Evolutionary conservation across 2,329 filamentous ascomycete genomes (phyloP).

Genomic region (Rasamsonia emersonii): DNA sequence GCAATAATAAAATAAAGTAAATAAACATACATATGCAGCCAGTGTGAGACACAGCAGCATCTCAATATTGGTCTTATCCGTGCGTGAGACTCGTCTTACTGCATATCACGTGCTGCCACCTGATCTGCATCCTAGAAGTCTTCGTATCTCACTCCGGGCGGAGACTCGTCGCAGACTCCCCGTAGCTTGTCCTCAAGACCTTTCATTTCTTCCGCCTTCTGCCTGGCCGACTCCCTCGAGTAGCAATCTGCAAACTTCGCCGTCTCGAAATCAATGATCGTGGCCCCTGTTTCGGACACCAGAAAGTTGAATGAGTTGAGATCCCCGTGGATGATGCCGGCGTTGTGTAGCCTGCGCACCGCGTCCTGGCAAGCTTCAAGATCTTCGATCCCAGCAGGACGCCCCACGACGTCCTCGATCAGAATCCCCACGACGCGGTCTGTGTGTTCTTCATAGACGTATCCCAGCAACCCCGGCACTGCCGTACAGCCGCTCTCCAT

Average conservation of each 20-base stretch:
- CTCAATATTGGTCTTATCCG: too few species aligned
- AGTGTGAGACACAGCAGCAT: too few species aligned
- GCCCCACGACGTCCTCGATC: conserved; percentile 24
- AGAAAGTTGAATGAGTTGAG: conserved; percentile 33
- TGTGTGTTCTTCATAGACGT: conserved; percentile 1
- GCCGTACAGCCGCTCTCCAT: neutral
- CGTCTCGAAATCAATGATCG: conserved; percentile 2
- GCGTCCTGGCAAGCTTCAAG: conserved; percentile 13
- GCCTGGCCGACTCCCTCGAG: neutral
- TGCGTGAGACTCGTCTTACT: too few species aligned
- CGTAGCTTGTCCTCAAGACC: neutral
- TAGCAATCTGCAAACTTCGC: neutral
- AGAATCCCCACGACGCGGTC: conserved; percentile 28
- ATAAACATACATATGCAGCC: too few species aligned
- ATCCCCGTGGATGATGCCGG: conserved; percentile 26
- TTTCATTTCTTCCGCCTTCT: neutral
- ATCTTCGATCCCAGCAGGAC: conserved; percentile 13
- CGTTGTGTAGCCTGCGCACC: conserved; percentile 11
- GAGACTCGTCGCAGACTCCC: too few species aligned
- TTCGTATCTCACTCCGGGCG: too few species aligned
- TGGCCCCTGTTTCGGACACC: conserved; percentile 7
- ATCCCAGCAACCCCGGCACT: conserved; percentile 1
- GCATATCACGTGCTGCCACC: too few species aligned
- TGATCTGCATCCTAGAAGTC: too few species aligned
- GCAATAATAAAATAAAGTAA: too few species aligned